Evolutionary conservation across 495 filamentous ascomycete species (phyloP).

Genomic region (Penicillium riverlandense): DNA sequence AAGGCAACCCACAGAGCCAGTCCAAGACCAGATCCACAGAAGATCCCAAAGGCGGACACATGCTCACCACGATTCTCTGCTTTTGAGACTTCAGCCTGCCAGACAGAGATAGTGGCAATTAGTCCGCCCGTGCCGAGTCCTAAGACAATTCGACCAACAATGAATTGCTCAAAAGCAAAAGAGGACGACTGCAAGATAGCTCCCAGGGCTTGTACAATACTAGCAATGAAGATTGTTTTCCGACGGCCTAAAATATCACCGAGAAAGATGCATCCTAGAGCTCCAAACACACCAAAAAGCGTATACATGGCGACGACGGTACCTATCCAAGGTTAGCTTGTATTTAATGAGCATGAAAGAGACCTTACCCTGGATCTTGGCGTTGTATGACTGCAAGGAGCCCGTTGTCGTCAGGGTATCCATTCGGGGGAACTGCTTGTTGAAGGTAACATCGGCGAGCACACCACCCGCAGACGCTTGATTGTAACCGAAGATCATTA

Average conservation of each 20-base stretch:
- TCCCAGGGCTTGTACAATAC: constrained; percentile 17
- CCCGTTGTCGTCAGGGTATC: constrained; percentile 24
- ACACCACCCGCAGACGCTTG: constrained; percentile 29
- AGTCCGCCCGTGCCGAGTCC: constrained; percentile 49
- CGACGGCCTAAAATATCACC: constrained; percentile 18
- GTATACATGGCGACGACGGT: constrained; percentile 20
- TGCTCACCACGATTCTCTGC: constrained; percentile 25
- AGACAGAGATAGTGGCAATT: constrained; percentile 33
- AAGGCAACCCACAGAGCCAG: constrained; percentile 31
- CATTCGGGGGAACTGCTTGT: constrained; percentile 35
- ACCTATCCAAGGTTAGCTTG: constrained; percentile 8
- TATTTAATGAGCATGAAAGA: not conserved
- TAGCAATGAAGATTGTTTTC: constrained; percentile 11
- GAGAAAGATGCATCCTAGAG: constrained; percentile 11
- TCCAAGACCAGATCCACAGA: constrained; percentile 44
- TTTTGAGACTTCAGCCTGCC: constrained; percentile 39
- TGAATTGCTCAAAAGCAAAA: constrained; percentile 16
- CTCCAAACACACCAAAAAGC: constrained; percentile 14
- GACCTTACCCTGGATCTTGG: too few species aligned
- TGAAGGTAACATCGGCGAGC: constrained; percentile 19
- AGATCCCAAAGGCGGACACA: constrained; percentile 25
- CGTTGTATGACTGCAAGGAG: too few species aligned
- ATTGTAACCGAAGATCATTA: constrained; percentile 39
- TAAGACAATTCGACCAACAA: constrained; percentile 25
- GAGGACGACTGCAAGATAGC: constrained; percentile 28